Percentiles rank a stretch among this genome's conserved stretches.
These are phyloP conservation scores for Macaranga tanarius DNA, from an alignment of 441 rosid genomes.

Conservation along the genomic window DNA sequence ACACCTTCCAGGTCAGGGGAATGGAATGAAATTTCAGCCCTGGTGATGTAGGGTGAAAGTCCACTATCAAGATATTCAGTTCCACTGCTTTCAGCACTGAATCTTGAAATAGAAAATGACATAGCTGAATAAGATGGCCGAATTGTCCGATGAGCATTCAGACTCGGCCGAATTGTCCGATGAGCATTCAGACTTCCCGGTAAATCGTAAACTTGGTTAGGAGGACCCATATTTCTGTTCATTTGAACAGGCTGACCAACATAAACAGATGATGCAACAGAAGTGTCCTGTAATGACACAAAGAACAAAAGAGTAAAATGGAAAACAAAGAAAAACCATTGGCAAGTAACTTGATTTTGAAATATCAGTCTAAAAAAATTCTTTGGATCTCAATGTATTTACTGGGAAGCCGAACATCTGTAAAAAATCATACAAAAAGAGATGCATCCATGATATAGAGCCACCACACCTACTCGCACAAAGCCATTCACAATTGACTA, in stretches of 20 bases:
- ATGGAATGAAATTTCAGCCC: constrained; percentile 31
- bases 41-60: constrained; percentile 30
- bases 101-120: constrained; percentile 50
- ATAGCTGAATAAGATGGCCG: constrained; percentile 45
- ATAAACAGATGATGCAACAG: constrained; percentile 4
- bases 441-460: background rate
- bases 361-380: background rate
- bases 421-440: background rate
- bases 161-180: constrained; percentile 29
- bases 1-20: constrained; percentile 31
- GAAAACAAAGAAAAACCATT: background rate
- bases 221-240: constrained; percentile 12
- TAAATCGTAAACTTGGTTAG: constrained; percentile 10
- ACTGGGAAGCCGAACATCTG: background rate
- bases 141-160: constrained; percentile 21
- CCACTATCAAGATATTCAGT: constrained; percentile 36
- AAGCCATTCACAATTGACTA: background rate
- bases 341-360: background rate
- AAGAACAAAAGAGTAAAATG: constrained; percentile 2
- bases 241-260: constrained; percentile 8
- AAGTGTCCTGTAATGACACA: constrained; percentile 9
- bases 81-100: constrained; percentile 40
- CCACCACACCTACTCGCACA: background rate
- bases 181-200: constrained; percentile 4
- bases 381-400: background rate